Conservation (phyloP, 83 land plant species). For the Picea engelmannii region DNA sequence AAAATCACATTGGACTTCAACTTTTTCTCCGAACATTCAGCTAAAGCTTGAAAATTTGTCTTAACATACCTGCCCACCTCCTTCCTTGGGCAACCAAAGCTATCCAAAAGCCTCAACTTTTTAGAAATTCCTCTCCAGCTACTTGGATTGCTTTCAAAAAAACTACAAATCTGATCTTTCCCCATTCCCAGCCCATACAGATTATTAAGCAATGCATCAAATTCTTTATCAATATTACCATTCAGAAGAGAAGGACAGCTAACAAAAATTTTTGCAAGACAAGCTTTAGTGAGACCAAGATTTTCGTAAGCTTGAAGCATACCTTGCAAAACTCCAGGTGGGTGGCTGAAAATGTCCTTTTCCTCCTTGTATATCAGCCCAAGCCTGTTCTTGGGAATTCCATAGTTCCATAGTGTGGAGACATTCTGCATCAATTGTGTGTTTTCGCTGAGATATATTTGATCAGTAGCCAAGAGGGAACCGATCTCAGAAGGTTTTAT, state of each 20-base stretch:
- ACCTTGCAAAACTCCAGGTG: no score
- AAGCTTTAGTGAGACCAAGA: background rate
- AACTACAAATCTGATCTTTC: slow-evolving; percentile 24
- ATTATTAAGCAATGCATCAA: slow-evolving; percentile 27
- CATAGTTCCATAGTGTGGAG: slow-evolving; percentile 45
- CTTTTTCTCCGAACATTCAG: no score
- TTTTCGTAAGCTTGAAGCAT: no score
- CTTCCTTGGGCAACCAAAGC: slow-evolving; percentile 29
- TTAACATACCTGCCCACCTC: slow-evolving; percentile 13
- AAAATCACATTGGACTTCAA: no score
- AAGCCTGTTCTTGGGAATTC: slow-evolving; percentile 30
- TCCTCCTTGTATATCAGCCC: no score
- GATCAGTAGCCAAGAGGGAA: slow-evolving; percentile 32
- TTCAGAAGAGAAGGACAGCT: slow-evolving; percentile 41
- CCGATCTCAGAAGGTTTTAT: slow-evolving; percentile 37
- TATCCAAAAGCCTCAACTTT: slow-evolving; percentile 22
- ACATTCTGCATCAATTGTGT: slow-evolving; percentile 38
- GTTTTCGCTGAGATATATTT: slow-evolving; percentile 48
- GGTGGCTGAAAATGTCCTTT: no score
- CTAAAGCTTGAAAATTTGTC: no score
- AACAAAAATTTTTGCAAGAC: slow-evolving; percentile 24
- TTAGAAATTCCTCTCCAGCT: slow-evolving; percentile 33
- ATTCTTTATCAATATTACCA: slow-evolving; percentile 29
- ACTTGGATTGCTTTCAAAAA: slow-evolving; percentile 29
- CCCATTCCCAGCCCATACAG: slow-evolving; percentile 32